A percentile compares a stretch with the other conserved stretches of the same genome.
These are phyloP conservation scores for Geranium rotundifolium DNA, from an alignment of 345 rosid genomes.

Conservation along the genomic window DNA sequence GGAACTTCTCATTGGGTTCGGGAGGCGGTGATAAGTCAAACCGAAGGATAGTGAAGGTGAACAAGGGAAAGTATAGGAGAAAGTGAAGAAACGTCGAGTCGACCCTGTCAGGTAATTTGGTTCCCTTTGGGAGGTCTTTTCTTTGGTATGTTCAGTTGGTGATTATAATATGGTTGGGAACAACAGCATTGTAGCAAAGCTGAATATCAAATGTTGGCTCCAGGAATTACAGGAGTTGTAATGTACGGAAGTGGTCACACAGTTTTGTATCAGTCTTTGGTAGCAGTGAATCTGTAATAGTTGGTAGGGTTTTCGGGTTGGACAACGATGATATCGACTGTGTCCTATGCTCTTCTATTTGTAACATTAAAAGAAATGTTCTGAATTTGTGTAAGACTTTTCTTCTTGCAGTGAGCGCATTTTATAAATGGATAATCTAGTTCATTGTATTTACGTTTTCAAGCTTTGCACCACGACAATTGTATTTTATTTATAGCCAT, in stretches of 20 bases:
- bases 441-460: too few species aligned
- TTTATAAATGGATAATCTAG: too few species aligned
- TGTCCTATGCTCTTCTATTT: background rate
- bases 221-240: constrained; percentile 1
- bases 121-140: background rate
- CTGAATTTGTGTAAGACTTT: background rate
- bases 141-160: background rate
- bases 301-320: background rate
- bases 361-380: background rate
- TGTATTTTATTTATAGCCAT: too few species aligned
- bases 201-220: background rate
- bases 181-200: background rate
- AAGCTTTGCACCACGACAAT: too few species aligned
- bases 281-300: constrained; percentile 3
- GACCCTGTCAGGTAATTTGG: background rate
- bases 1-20: constrained; percentile 75
- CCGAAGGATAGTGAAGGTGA: constrained; percentile 42
- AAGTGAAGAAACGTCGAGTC: constrained; percentile 15
- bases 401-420: too few species aligned
- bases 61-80: constrained; percentile 29
- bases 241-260: constrained; percentile 14
- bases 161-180: background rate
- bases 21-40: constrained; percentile 60
- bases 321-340: background rate
- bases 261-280: constrained; percentile 27